Conservation (phyloP, 176 grass and related monocot genomes). For the Oryza officinalis region DNA sequence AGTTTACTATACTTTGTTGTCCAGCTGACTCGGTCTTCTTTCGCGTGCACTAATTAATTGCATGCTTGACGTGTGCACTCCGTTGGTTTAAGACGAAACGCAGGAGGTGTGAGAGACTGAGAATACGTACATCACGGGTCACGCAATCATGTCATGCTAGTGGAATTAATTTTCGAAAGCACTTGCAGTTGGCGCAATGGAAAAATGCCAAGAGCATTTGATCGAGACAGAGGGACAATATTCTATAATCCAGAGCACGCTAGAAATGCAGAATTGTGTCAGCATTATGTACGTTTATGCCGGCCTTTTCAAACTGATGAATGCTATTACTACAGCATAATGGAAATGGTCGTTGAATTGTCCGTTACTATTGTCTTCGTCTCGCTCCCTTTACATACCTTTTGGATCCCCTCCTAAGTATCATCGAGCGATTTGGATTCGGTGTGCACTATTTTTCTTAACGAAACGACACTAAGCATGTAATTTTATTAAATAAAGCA, state of each 20-base stretch:
- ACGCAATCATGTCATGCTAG: neutral
- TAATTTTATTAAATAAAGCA: too few relatives aligned
- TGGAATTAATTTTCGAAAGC: neutral
- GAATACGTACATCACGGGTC: neutral
- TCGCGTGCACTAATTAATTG: slow-evolving; percentile 9
- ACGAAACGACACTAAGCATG: too few relatives aligned
- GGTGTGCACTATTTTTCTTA: neutral
- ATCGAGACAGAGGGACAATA: neutral
- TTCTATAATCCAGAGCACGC: neutral
- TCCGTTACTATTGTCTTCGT: neutral
- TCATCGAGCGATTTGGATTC: neutral
- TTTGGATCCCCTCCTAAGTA: neutral
- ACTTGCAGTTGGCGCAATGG: neutral
- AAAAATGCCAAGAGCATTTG: neutral
- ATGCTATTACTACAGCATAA: neutral
- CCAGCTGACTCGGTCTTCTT: neutral
- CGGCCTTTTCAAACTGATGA: neutral
- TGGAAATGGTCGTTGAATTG: neutral
- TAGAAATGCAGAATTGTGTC: neutral
- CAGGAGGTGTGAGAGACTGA: neutral
- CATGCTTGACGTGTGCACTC: neutral
- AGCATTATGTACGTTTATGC: neutral
- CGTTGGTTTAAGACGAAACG: neutral
- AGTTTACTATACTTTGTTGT: too few relatives aligned
- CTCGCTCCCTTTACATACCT: too few relatives aligned